Base-by-base conservation (phyloP, 1,284 basidiomycete species). In the Cryptococcus hybrid region DNA sequence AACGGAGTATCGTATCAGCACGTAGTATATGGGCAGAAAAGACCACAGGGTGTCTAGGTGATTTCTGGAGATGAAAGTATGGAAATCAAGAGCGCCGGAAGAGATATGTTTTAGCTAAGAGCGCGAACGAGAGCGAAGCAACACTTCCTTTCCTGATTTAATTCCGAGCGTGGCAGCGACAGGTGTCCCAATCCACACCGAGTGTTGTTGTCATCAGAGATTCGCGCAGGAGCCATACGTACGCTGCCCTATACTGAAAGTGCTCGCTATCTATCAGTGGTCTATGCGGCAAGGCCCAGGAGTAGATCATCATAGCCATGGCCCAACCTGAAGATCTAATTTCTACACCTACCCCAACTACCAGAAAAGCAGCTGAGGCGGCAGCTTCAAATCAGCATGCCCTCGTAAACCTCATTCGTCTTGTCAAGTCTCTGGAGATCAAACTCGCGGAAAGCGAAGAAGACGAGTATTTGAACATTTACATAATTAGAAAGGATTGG, bases 381-480 rank as follows among this genome's bases (percentile, higher is more conserved):
- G 70, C 73, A 0, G 70, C 72, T 3, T 58, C 42, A 5, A 66
- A 65, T 15, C 69, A 66, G 7, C 74, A 76, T 53, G 74, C 66
- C 8, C 58, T 72, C 9, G 62, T 76, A 56, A 78, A 78, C 57
- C 61, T 76, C 13, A 70, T 70, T 13, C 69, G 76, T 2, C 59
- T 78, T n/a, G 65, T 76, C 43, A 64, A 65, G 39, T 66, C 70
- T 0, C 67, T 78, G 13, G 60, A 71, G 13, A 47, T 7, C 15
- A 60, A 64, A 47, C 59, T 62, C 11, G 18, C 54, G 34, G 61
- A 60, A 5, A 51, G 45, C 6, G 63, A 64, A 42, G 61, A 65
- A 34, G 57, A 62, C 13, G 56, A 51, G 24, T 54, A 60, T 30
- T 30, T 30, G 30, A 30, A 30, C 30, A 30, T 34, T 70, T 65